Evolutionary conservation across 768 basidiomycete genomes (phyloP), one percentile per base, ranked within the genome.

Genomic region (Grammothele lineata): DNA sequence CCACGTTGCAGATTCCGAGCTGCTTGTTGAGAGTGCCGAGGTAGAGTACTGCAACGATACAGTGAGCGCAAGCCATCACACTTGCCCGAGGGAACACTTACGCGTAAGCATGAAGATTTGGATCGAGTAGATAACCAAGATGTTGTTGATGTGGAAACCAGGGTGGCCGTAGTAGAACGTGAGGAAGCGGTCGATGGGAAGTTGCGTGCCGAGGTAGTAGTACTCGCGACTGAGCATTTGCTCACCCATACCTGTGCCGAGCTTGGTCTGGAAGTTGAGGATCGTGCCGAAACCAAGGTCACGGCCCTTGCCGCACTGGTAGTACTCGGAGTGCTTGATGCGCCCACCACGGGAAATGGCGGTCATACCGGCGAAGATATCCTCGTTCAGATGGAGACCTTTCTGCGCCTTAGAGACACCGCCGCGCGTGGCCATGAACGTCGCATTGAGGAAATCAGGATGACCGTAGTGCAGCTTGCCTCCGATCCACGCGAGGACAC

Each of bases 121-220:
- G 44, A 99, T 92, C 21, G 96, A 97, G 67, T 92, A 86, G 58
- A 99, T 98, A 71, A 99, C 94, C 63, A 99, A 74, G 60, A 98
- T 98, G 65, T 99, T 98, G 78, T 99, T 99, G 75, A 99, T 83
- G 66, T 99, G 96, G 85, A 99, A 99, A 61, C 92, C 96, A 46
- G 96, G 95, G 69, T 99, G 96, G 45, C 89, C 95, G 60, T 98
- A 99, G 73, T 99, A 99, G 77, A 98, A 99, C 18, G 95, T 98
- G 59, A 99, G 75, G 83, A 99, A 99, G 21, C 96, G 88, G 65
- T 99, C 96, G 60, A 99, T 83, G 26, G 96, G 96, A 46, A 99
- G 75, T 65, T 99, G 96, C 8, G 96, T 99, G 42, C 96, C 96
- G 38, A 99, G 76, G 66, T 98, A 99, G 68, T 98, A 99, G 66